A percentile compares a stretch with the other conserved stretches of the same genome.
These are phyloP conservation scores for Sporothrix phasma DNA, from an alignment of 2,329 filamentous ascomycete genomes.

Conservation along the genomic window DNA sequence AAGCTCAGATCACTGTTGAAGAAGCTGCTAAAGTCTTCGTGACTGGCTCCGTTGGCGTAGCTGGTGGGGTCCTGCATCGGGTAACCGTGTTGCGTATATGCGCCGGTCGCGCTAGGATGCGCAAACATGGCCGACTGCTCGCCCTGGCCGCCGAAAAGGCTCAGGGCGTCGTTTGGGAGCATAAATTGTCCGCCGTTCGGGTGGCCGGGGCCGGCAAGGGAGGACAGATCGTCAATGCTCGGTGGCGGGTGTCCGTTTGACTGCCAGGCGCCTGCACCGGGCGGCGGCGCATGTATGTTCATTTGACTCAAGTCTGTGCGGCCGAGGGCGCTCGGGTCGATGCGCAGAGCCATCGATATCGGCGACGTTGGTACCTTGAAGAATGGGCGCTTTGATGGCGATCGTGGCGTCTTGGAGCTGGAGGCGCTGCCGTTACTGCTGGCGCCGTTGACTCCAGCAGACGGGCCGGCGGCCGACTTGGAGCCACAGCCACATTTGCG, in stretches of 20 bases:
- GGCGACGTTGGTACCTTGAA: conserved; percentile 26
- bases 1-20: conserved; percentile 6
- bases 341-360: conserved; percentile 31
- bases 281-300: conserved; percentile 9
- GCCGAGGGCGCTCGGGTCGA: conserved; percentile 39
- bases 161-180: background rate
- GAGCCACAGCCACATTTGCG: conserved; percentile 42
- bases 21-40: background rate
- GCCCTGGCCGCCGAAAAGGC: background rate
- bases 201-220: background rate
- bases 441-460: conserved; percentile 4
- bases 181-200: conserved; percentile 3
- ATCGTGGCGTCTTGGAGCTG: conserved; percentile 21
- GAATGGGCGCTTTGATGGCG: conserved; percentile 29
- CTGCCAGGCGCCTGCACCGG: background rate
- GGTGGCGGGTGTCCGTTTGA: background rate
- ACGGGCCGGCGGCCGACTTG: conserved; percentile 5
- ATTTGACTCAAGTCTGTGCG: conserved; percentile 35
- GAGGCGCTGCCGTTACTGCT: conserved; percentile 17
- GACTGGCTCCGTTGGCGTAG: background rate
- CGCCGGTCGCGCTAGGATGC: background rate
- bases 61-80: background rate
- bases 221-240: background rate
- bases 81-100: background rate
- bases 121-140: conserved; percentile 3